These are phyloP conservation scores for Xylariaceae sp. DNA, from an alignment of 2,329 filamentous ascomycete genomes.

Conservation along the genomic window DNA sequence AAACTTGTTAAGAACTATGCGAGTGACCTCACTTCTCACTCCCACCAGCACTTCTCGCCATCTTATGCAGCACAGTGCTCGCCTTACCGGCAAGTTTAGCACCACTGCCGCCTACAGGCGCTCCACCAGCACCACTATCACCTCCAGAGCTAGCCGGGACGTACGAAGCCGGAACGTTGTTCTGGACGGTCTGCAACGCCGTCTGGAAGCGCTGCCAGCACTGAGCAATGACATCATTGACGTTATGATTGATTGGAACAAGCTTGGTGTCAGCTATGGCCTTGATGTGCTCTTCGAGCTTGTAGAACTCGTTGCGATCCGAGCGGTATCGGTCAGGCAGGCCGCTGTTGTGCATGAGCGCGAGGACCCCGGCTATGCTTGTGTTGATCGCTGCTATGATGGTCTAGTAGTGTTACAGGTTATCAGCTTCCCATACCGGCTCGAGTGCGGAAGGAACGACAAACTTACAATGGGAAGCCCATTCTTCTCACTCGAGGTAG, in stretches of 20 bases:
- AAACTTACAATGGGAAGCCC: conserved; percentile 37
- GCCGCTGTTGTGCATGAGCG: conserved; percentile 51
- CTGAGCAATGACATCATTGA: conserved; percentile 44
- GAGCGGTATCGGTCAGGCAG: conserved; percentile 49
- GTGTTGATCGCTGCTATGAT: conserved; percentile 49
- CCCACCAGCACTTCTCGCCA: no score
- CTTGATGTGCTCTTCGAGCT: conserved; percentile 48
- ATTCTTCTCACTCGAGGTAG: conserved; percentile 32
- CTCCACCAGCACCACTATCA: no score
- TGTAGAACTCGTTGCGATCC: conserved; percentile 46
- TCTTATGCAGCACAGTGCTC: no score
- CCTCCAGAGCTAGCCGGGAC: not conserved
- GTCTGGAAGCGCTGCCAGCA: conserved; percentile 45
- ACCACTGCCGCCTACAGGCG: no score
- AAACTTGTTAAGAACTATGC: no score
- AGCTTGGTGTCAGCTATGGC: conserved; percentile 47
- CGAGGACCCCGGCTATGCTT: conserved; percentile 46
- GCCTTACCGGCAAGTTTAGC: no score
- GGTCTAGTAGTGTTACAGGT: conserved; percentile 27
- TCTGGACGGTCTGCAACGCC: conserved; percentile 32
- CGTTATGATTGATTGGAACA: conserved; percentile 38
- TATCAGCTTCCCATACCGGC: not conserved
- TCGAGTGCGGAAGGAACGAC: not conserved
- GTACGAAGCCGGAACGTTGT: not conserved
- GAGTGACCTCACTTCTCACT: no score